Percentiles rank a stretch among this genome's conserved stretches.
Conservation (phyloP, 805 yeast species). For the Saccharomyces paradoxus region DNA sequence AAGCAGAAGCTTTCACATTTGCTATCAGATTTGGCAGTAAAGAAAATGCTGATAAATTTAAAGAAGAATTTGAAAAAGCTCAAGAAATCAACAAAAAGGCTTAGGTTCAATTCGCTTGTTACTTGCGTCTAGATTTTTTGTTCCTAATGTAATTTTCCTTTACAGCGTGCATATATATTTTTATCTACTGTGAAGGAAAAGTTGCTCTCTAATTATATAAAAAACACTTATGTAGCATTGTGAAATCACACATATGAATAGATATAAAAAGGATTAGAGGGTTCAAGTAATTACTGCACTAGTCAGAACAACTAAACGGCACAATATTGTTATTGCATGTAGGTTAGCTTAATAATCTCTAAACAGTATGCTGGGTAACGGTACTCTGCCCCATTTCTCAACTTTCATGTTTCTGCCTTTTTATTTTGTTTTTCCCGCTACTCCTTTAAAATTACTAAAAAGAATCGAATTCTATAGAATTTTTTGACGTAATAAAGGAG, state of each 20-base stretch:
- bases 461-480: background rate
- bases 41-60: constrained; percentile 92
- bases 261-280: background rate
- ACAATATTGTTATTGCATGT: too few species aligned
- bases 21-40: constrained; percentile 91
- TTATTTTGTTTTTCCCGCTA: background rate
- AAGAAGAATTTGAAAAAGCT: constrained; percentile 83
- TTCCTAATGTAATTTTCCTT: background rate
- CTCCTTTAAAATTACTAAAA: background rate
- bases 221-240: background rate
- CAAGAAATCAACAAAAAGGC: constrained; percentile 54
- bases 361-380: background rate
- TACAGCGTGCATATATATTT: background rate
- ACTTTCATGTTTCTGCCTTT: background rate
- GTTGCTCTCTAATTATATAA: background rate
- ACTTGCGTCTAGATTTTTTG: background rate
- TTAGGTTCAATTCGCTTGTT: background rate
- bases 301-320: background rate
- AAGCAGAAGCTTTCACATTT: constrained; percentile 89
- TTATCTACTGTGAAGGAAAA: background rate
- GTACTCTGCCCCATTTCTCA: background rate
- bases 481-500: constrained; percentile 15
- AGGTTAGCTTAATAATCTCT: background rate
- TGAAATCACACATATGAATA: background rate
- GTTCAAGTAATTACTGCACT: background rate